Conservation (phyloP, 768 basidiomycete genomes). For the Megacollybia marginata region DNA sequence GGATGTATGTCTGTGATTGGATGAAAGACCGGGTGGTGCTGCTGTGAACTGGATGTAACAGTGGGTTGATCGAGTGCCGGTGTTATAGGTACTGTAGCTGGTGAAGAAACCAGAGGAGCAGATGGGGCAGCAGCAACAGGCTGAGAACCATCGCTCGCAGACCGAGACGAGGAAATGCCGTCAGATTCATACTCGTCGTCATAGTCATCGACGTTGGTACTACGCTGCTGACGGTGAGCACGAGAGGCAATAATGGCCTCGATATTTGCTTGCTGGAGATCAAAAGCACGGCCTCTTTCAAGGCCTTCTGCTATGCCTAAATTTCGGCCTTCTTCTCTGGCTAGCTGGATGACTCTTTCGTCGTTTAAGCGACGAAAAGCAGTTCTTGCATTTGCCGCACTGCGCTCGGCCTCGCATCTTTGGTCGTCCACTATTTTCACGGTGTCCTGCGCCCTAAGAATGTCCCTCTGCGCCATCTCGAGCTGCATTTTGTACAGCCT, state of each 20-base stretch:
- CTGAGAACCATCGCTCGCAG: neutral
- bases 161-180: neutral
- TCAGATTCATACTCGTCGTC: constrained; percentile 3
- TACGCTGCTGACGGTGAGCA: neutral
- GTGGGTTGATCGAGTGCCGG: neutral
- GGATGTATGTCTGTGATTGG: neutral
- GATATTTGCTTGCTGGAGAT: neutral
- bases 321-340: constrained; percentile 34
- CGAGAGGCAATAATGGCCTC: neutral
- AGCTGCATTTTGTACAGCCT: constrained; percentile 36
- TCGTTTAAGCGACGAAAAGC: constrained; percentile 30
- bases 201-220: neutral
- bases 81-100: neutral
- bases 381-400: constrained; percentile 29
- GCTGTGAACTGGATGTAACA: neutral
- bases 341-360: constrained; percentile 28
- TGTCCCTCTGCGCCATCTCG: constrained; percentile 28
- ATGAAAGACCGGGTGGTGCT: neutral
- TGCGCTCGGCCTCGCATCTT: constrained; percentile 33
- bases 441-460: constrained; percentile 31
- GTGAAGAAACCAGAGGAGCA: neutral
- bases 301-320: constrained; percentile 35
- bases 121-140: neutral
- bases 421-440: constrained; percentile 30
- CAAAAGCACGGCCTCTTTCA: constrained; percentile 12